These are phyloP conservation scores for Raphanus sativus DNA, from an alignment of 345 rosid genomes.

Conservation along the genomic window DNA sequence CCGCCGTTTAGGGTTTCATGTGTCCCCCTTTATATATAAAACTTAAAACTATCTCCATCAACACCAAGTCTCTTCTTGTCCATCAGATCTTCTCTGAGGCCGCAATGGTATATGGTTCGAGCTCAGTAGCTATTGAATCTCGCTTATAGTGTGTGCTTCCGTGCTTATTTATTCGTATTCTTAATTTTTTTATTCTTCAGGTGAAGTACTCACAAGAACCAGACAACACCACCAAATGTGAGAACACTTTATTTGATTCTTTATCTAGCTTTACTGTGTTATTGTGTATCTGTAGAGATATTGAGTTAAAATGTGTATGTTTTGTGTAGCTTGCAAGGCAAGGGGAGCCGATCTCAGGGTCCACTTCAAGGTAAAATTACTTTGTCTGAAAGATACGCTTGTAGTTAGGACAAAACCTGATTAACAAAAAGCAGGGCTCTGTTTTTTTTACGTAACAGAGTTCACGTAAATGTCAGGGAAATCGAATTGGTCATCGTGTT, in stretches of 20 bases:
- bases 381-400: too few relatives aligned
- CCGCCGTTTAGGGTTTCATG: slow-evolving; percentile 27
- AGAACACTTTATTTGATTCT: slow-evolving; percentile 15
- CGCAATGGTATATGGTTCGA: slow-evolving; percentile 22
- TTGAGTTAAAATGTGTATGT: not conserved
- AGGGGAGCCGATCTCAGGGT: slow-evolving; percentile 76
- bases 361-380: slow-evolving; percentile 88
- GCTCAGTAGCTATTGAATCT: not conserved
- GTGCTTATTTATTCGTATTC: not conserved
- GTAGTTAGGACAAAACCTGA: slow-evolving; percentile 42
- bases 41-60: not conserved
- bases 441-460: slow-evolving; percentile 41
- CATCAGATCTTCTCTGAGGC: not conserved
- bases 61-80: not conserved
- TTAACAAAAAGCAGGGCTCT: slow-evolving; percentile 62
- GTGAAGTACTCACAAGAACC: slow-evolving; percentile 80
- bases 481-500: slow-evolving; percentile 49
- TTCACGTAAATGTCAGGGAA: slow-evolving; percentile 62
- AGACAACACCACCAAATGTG: slow-evolving; percentile 70
- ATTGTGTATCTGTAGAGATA: not conserved
- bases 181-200: slow-evolving; percentile 24
- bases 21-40: slow-evolving; percentile 1
- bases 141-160: not conserved
- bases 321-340: slow-evolving; percentile 68
- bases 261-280: not conserved